A percentile compares a stretch with the other conserved stretches of the same genome.
Conservation (phyloP, 768 basidiomycete genomes). For the Rhodotorula sphaerocarpa region DNA sequence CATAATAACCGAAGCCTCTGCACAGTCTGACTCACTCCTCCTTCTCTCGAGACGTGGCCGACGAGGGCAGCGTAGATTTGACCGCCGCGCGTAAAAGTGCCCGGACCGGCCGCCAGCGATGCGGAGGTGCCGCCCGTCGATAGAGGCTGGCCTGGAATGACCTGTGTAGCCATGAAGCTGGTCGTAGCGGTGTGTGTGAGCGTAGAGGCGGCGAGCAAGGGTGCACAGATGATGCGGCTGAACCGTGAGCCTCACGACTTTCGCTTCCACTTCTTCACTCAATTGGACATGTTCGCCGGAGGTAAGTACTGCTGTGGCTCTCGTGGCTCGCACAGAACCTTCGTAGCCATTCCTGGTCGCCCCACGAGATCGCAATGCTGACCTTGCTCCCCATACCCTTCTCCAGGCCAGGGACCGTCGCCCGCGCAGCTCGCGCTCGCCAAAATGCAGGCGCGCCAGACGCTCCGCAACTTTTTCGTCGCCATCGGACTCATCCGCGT, state of each 20-base stretch:
- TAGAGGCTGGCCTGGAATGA: constrained; percentile 75
- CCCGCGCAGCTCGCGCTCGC: constrained; percentile 28
- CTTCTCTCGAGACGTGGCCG: constrained; percentile 56
- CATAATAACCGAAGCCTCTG: no score
- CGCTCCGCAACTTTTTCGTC: constrained; percentile 13
- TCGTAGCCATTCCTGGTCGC: no score
- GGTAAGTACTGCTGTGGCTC: no score
- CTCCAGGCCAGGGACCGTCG: constrained; percentile 6
- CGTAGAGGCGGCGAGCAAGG: background rate
- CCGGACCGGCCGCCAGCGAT: constrained; percentile 54
- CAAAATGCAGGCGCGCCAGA: constrained; percentile 5
- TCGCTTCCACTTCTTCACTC: background rate
- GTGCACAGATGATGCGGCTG: no score
- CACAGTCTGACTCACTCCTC: no score
- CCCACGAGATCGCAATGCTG: no score
- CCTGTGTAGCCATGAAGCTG: constrained; percentile 44
- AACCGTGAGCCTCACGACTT: background rate
- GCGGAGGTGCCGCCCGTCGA: constrained; percentile 52
- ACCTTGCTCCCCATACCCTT: background rate
- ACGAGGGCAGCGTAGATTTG: constrained; percentile 62
- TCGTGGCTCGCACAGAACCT: no score
- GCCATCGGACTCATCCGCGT: constrained; percentile 16
- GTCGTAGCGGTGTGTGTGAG: background rate
- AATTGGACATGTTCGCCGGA: constrained; percentile 23
- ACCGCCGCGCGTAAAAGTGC: constrained; percentile 59